Evolutionary conservation across 169 alveolate genomes (phyloP).

Genomic region (Plasmodium falciparum): DNA sequence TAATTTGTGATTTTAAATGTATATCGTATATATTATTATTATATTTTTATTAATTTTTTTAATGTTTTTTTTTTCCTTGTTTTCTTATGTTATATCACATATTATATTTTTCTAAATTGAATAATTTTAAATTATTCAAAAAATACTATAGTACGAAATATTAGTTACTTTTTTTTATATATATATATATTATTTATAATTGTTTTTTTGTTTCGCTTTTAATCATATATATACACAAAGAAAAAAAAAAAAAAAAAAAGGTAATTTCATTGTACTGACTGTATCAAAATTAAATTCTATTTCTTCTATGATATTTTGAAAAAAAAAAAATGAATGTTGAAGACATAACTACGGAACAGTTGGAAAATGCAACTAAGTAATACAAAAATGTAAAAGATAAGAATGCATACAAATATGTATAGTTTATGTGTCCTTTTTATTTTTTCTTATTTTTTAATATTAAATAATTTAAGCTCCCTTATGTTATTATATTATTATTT

Average conservation of each 20-base stretch:
- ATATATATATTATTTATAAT: too few relatives aligned
- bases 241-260: too few relatives aligned
- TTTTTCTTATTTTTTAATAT: constrained; percentile 7
- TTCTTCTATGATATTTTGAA: too few relatives aligned
- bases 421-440: too few relatives aligned
- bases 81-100: constrained; percentile 44
- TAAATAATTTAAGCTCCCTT: not conserved
- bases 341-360: constrained; percentile 63
- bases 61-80: constrained; percentile 42
- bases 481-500: not conserved
- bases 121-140: constrained; percentile 23
- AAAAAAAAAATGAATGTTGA: constrained; percentile 53
- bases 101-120: constrained; percentile 39
- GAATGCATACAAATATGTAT: too few relatives aligned
- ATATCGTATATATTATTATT: constrained; percentile 33
- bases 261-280: too few relatives aligned
- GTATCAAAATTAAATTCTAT: too few relatives aligned
- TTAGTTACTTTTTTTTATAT: too few relatives aligned
- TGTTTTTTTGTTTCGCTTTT: too few relatives aligned
- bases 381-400: constrained; percentile 9
- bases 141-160: too few relatives aligned
- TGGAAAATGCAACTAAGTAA: constrained; percentile 75
- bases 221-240: too few relatives aligned
- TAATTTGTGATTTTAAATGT: constrained; percentile 19
- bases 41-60: constrained; percentile 28